Percentiles rank a stretch among this genome's conserved stretches.
Evolutionary conservation across 2,329 filamentous ascomycete species (phyloP).

Genomic region (Fusarium albosuccineum): DNA sequence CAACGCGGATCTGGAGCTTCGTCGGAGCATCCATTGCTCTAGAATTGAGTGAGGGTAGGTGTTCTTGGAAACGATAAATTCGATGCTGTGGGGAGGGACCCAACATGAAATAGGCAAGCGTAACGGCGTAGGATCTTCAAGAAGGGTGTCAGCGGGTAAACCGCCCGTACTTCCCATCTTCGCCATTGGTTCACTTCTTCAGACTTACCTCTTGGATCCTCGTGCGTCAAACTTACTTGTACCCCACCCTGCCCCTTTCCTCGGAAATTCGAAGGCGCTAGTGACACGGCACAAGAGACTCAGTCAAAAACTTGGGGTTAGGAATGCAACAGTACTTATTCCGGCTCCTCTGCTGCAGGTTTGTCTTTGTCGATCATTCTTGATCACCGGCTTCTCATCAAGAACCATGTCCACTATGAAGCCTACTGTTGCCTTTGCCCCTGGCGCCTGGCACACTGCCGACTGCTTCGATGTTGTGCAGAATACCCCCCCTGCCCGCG

Average conservation of each 20-base stretch:
- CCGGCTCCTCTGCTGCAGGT: too few relatives aligned
- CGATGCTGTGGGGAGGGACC: neutral
- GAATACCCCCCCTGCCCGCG: constrained; percentile 47
- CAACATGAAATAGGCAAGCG: neutral
- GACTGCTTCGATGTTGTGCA: constrained; percentile 48
- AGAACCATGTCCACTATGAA: constrained; percentile 18
- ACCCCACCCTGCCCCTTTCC: too few relatives aligned
- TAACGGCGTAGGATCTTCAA: neutral
- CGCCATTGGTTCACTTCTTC: too few relatives aligned
- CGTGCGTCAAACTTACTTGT: too few relatives aligned
- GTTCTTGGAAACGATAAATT: neutral
- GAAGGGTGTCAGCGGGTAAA: too few relatives aligned
- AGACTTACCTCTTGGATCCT: too few relatives aligned
- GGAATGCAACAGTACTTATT: constrained; percentile 5
- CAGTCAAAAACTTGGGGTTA: too few relatives aligned
- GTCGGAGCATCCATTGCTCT: neutral
- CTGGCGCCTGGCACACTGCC: constrained; percentile 56
- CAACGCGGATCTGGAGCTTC: neutral
- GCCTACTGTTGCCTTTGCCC: constrained; percentile 52
- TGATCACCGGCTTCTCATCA: too few relatives aligned
- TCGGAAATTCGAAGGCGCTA: too few relatives aligned
- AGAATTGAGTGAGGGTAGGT: neutral
- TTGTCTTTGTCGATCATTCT: too few relatives aligned
- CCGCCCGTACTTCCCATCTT: too few relatives aligned
- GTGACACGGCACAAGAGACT: too few relatives aligned